phyloP scores from a whole-genome alignment of 495 filamentous ascomycete species.

The Tuber calosporum region DNA sequence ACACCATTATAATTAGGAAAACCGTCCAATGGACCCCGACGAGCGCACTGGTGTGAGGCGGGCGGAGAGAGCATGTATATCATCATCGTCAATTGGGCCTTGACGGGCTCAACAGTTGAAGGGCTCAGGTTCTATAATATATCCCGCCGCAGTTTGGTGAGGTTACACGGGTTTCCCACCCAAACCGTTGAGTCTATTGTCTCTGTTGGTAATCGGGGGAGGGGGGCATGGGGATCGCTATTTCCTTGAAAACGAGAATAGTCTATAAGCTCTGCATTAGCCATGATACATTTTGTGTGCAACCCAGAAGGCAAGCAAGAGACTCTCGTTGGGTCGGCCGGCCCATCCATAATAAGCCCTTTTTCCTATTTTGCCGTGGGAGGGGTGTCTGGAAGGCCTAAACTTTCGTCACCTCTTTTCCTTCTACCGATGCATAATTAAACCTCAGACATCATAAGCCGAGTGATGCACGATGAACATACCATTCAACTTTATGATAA shows the following conservation, averaged over 20 bases:
- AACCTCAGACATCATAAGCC: background rate
- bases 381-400: background rate
- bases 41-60: background rate
- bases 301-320: background rate
- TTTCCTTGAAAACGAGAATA: background rate
- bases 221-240: background rate
- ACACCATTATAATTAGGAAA: background rate
- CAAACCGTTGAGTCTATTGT: background rate
- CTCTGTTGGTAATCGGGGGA: background rate
- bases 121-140: background rate
- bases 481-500: background rate
- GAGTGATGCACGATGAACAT: conserved; percentile 1
- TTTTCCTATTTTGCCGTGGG: background rate
- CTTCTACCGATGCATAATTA: background rate
- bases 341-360: background rate
- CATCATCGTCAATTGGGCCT: background rate
- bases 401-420: background rate
- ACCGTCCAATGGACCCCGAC: background rate
- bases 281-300: background rate
- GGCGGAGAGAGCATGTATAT: background rate
- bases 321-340: background rate
- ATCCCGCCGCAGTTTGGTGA: background rate
- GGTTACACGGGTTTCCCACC: background rate
- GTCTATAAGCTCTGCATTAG: background rate
- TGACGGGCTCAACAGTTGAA: background rate